These are phyloP conservation scores for Hymenoscyphus scutula DNA, from an alignment of 2,329 filamentous ascomycete genomes.

Conservation along the genomic window DNA sequence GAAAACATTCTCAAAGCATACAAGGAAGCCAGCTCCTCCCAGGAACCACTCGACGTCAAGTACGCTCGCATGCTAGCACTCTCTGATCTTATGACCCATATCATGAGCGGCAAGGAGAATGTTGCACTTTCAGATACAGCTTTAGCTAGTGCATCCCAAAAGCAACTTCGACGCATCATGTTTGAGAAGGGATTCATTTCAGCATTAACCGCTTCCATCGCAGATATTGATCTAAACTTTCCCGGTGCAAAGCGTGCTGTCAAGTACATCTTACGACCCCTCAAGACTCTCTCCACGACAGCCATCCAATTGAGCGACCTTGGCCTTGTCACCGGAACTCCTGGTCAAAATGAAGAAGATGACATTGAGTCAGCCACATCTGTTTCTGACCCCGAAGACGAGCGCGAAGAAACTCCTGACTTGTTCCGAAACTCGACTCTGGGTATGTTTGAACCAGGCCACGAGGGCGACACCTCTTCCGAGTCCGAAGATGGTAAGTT, in stretches of 20 bases:
- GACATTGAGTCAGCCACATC: slow-evolving; percentile 86
- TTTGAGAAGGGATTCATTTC: slow-evolving; percentile 96
- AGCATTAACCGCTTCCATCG: slow-evolving; percentile 84
- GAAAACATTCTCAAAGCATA: slow-evolving; percentile 92
- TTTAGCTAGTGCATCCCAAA: slow-evolving; percentile 58
- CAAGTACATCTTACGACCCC: slow-evolving; percentile 90
- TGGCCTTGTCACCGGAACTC: slow-evolving; percentile 61
- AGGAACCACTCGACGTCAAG: slow-evolving; percentile 77
- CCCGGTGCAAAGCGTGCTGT: slow-evolving; percentile 90
- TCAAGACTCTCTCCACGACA: slow-evolving; percentile 83
- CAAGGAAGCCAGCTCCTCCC: slow-evolving; percentile 77
- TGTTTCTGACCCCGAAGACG: slow-evolving; percentile 81
- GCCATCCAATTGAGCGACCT: slow-evolving; percentile 79
- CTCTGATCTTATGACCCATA: slow-evolving; percentile 87
- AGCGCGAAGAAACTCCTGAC: slow-evolving; percentile 92
- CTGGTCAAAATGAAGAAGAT: slow-evolving; percentile 74
- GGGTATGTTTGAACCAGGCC: slow-evolving; percentile 85
- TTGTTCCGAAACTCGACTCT: slow-evolving; percentile 94
- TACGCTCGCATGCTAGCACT: slow-evolving; percentile 86
- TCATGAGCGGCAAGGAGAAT: slow-evolving; percentile 79
- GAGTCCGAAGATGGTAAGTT: slow-evolving; percentile 56
- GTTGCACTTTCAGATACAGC: slow-evolving; percentile 45
- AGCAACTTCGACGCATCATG: slow-evolving; percentile 90
- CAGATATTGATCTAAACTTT: slow-evolving; percentile 93
- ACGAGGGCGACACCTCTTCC: slow-evolving; percentile 78